These are phyloP conservation scores for Beta macrorhiza DNA, from an alignment of 179 eudicot genomes.

Conservation along the genomic window DNA sequence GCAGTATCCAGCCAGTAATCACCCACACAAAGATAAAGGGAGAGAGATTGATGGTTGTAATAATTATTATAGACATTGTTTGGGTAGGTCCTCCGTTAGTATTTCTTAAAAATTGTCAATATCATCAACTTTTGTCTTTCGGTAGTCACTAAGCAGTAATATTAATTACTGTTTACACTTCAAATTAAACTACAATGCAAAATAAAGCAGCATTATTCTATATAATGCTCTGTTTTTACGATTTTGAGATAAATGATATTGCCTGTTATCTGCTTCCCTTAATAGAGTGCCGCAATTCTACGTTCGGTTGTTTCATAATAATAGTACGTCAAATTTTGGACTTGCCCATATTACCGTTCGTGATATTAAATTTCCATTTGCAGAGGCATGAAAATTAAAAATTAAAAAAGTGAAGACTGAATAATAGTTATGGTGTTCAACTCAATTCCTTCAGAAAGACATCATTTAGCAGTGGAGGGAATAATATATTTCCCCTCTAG, in stretches of 20 bases:
- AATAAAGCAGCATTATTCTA: neutral
- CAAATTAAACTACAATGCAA: neutral
- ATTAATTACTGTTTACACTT: too few relatives aligned
- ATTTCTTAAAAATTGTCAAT: neutral
- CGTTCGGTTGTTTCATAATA: neutral
- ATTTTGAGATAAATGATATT: slow-evolving; percentile 2
- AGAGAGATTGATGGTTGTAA: neutral
- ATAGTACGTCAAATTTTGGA: neutral
- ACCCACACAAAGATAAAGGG: neutral
- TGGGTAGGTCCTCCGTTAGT: neutral
- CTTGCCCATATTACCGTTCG: neutral
- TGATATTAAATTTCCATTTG: too few relatives aligned
- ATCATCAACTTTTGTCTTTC: neutral
- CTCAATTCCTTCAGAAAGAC: neutral
- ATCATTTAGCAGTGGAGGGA: neutral
- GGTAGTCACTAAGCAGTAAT: too few relatives aligned
- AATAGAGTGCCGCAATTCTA: neutral
- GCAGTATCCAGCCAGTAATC: neutral
- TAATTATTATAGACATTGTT: neutral
- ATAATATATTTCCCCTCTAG: neutral
- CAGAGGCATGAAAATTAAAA: too few relatives aligned
- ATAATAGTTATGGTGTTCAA: neutral
- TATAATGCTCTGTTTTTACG: neutral
- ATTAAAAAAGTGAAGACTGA: too few relatives aligned
- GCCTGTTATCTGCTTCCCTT: neutral